Conservation (phyloP, 2,329 filamentous ascomycete species). For the Capronia americana region DNA sequence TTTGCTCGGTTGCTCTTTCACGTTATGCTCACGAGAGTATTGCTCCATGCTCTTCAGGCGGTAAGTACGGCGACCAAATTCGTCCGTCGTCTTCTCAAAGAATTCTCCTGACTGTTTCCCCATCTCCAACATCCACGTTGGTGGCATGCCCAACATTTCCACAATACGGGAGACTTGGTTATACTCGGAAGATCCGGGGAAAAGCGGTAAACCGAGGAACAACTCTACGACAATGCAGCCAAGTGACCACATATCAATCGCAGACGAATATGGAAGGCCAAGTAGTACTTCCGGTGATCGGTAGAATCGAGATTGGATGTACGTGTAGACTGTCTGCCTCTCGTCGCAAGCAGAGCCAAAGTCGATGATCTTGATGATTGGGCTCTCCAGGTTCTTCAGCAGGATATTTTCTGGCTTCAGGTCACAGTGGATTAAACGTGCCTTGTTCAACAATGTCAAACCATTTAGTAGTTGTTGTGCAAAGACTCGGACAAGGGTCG, state of each 20-base stretch:
- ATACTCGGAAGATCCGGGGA: slow-evolving; percentile 97
- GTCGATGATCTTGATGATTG: slow-evolving; percentile 99
- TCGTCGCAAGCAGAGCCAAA: slow-evolving; percentile 99
- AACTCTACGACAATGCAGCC: slow-evolving; percentile 98
- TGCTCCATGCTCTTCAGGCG: slow-evolving; percentile 97
- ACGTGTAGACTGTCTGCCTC: slow-evolving; percentile 97
- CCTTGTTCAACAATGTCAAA: slow-evolving; percentile 90
- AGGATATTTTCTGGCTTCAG: slow-evolving; percentile 98
- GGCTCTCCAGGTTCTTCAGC: slow-evolving; percentile 96
- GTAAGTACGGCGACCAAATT: slow-evolving; percentile 89
- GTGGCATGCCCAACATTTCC: slow-evolving; percentile 95
- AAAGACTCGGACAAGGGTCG: slow-evolving; percentile 94
- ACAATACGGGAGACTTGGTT: slow-evolving; percentile 97
- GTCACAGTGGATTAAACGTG: slow-evolving; percentile 96
- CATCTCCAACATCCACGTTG: slow-evolving; percentile 99
- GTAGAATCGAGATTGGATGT: slow-evolving; percentile 98
- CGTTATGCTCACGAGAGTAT: slow-evolving; percentile 92
- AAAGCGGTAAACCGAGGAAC: slow-evolving; percentile 90
- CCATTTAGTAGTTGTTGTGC: slow-evolving; percentile 96
- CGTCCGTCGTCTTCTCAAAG: slow-evolving; percentile 90
- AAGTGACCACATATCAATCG: slow-evolving; percentile 99
- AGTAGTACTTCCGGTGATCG: slow-evolving; percentile 93
- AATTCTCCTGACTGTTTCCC: slow-evolving; percentile 98
- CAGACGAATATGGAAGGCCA: slow-evolving; percentile 95
- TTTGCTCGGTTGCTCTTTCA: slow-evolving; percentile 98